phyloP scores from a whole-genome alignment of 345 rosid genomes.

The Alliaria petiolata region DNA sequence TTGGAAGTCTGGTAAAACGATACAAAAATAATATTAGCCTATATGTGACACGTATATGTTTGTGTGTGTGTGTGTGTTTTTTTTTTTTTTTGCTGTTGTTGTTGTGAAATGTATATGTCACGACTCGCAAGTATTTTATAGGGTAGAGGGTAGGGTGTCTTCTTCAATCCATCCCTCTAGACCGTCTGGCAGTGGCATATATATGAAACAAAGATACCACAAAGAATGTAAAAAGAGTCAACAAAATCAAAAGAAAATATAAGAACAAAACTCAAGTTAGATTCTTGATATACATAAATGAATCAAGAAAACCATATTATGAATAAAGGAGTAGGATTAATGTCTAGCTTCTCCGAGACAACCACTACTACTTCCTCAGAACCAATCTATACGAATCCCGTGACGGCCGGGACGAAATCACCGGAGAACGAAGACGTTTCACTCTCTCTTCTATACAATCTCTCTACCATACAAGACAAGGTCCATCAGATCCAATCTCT shows the following conservation, averaged over 20 bases:
- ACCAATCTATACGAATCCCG: slow-evolving; percentile 16
- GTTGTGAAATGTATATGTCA: not conserved
- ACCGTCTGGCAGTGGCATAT: not conserved
- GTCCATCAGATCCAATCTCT: slow-evolving; percentile 59
- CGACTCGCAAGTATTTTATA: slow-evolving; percentile 10
- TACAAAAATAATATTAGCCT: not conserved
- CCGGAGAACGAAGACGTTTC: slow-evolving; percentile 25
- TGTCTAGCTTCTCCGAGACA: slow-evolving; percentile 17
- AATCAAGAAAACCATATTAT: slow-evolving; percentile 28
- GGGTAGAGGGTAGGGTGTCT: slow-evolving; percentile 20
- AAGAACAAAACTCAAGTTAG: not conserved
- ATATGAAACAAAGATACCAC: slow-evolving; percentile 11
- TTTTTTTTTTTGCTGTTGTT: too few species aligned
- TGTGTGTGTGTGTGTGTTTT: not conserved
- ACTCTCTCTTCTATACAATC: slow-evolving; percentile 49
- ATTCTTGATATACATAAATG: slow-evolving; percentile 16
- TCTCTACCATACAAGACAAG: slow-evolving; percentile 60
- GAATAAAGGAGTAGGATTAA: slow-evolving; percentile 24
- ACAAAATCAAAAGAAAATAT: not conserved
- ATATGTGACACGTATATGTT: not conserved
- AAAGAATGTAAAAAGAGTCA: not conserved
- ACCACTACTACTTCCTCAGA: slow-evolving; percentile 8
- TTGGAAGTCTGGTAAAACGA: not conserved
- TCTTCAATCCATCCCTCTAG: slow-evolving; percentile 3
- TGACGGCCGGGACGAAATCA: not conserved